Evolutionary conservation across 2,329 filamentous ascomycete species (phyloP), one percentile per base, ranked within the genome.

Genomic region (Periglandula ipomoeae): DNA sequence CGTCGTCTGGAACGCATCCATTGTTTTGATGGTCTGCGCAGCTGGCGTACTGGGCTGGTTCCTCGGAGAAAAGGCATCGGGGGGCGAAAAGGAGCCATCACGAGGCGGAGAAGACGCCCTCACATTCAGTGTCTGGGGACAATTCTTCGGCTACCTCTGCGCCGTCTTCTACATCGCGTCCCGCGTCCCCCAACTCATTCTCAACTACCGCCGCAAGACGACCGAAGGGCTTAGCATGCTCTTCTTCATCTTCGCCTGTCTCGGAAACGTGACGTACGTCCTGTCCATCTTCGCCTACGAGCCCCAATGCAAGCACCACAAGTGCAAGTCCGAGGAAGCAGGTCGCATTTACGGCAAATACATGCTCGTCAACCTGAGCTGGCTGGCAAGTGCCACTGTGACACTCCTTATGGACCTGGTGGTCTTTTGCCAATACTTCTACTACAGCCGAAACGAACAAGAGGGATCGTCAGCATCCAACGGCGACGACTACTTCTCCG

Each of bases 201-300:
- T 97, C 47, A 98, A 97, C 67, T 95, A 88, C 71, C 81, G 87
- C 19, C 84, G 93, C 53, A 95, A 95, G 70, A 90, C 85, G 39
- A 96, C 90, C 1, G 90, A 97, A 49, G 93, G 93, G 3, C 84
- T 98, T 19, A 91, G 87, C 55, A 82, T 96, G 70, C 76, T 97
- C 10, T 98, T 97, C 69, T 97, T 97, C 71, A 73, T 97, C 20
- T 97, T 98, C 64, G 93, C 93, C 4, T 97, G 91, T 62, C 80
- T 97, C 5, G 93, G 93, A 2, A 98, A 98, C 64, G 66, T 95
- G 55, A 96, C 90, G 0, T 97, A 94, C 60, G 90, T 96, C 17
- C 71, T 95, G 34, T 90, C 85, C 34, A 97, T 98, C 57, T 76
- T 97, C 54, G 90, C 89, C 1, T 97, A 89, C 61, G 87, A 90